Evolutionary conservation across 108 stramenopile species (phyloP), one percentile per base, ranked within the genome.

Genomic region (Skeletonema grethae): DNA sequence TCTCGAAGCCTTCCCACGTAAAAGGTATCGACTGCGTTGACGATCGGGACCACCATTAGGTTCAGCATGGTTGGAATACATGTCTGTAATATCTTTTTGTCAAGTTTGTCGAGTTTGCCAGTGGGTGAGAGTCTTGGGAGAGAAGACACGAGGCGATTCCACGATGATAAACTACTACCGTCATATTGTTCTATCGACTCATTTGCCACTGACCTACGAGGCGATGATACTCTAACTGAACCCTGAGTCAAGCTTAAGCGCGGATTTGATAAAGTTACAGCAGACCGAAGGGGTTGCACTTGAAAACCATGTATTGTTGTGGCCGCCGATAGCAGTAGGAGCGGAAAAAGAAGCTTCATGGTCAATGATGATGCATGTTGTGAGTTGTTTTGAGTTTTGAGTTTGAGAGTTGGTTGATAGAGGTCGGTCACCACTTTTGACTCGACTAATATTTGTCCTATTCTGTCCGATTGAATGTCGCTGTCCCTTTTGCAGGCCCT

Each of bases 1-100:
- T 65, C 34, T 5, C 86, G 82, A 58, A 95, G 67, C 25, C 80
- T 77, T n/a, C 91, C 91, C 18, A 92, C 91, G 83, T 88, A 95
- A 67, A 88, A 91, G 34, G 89, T 90, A 72, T 95, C 94, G 8
- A 91, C 90, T 39, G 82, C 69, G 67, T 90, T 90, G 24, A 95
- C 91, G 13, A 95, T 34, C 0, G 91, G 91, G 0, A 90, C 89
- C 4, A 89, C 88, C 58, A 85, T 85, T 22, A 93, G 57, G 67
- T 93, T 93, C 24, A 93, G 75, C 76, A 93, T 90, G 18, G 73
- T 76, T 9, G 91, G 91, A 13, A 93, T 61, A 16, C 83, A 77
- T 8, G 87, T 87, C 38, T 73, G 64, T 29, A 90, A 57, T 7
- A 93, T 88, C n/a, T 62, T 38, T 15, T 38, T 36, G 60, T 91